phyloP scores from a whole-genome alignment of 1,139 yeast species.

The Blastobotrys ciferrii region DNA sequence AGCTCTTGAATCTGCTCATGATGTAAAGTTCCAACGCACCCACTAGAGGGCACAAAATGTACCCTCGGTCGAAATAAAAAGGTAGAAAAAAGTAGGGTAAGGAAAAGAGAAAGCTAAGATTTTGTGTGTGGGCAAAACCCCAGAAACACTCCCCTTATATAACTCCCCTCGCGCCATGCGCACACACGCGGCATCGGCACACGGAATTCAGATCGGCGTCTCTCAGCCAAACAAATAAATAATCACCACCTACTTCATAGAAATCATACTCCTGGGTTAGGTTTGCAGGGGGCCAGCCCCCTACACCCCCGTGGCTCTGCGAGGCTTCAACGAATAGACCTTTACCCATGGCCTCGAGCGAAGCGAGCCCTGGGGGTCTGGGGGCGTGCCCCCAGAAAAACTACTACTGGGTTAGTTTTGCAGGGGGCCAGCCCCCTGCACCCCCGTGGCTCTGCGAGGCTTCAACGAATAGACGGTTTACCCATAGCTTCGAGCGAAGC shows the following conservation, averaged over 20 bases:
- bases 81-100: conserved; percentile 3
- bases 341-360: too few species aligned
- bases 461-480: too few species aligned
- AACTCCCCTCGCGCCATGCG: background rate
- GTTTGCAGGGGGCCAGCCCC: too few species aligned
- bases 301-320: too few species aligned
- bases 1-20: conserved; percentile 24
- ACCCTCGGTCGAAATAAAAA: background rate
- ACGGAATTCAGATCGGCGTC: background rate
- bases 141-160: background rate
- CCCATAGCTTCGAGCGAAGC: too few species aligned
- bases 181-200: background rate
- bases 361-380: too few species aligned
- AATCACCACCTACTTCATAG: background rate
- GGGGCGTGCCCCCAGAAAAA: too few species aligned
- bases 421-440: too few species aligned
- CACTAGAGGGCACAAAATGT: background rate
- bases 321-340: too few species aligned
- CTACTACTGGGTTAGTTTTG: too few species aligned
- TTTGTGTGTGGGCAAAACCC: background rate
- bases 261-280: background rate
- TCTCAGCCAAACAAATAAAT: background rate
- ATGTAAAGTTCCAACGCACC: background rate
- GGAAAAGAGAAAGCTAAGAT: background rate
- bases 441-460: too few species aligned